Evolutionary conservation across 176 grass and related monocot species (phyloP), one percentile per base, ranked within the genome.

Genomic region (Zoysia pacifica): DNA sequence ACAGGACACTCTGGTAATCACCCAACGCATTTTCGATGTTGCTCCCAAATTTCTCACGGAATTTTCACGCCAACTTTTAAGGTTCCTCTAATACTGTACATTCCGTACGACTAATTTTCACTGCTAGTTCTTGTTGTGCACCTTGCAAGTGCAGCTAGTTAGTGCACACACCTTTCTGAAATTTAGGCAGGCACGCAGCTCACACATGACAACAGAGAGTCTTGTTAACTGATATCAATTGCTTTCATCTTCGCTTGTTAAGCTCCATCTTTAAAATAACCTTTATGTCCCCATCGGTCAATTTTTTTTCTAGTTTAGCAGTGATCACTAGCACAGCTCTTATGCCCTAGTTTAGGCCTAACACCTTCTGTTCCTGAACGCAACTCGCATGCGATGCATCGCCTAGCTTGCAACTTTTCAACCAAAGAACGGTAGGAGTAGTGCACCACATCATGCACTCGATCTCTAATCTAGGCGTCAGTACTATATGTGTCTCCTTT

Each of bases 91-190:
- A 0, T 43, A 8, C 10, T 2, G 53, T 61, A 28, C 67, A 45
- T 49, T 70, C 67, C 35, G n/a, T 45, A 59, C n/a, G 11, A 47
- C 45, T 28, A 28, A 28, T 5, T 11, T 11, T 47, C 45, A 12
- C 73, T 75, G 18, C 56, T 76, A 76, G 73, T 47, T 76, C 15
- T 28, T 28, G 28, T 65, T 65, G 75, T 65, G 59, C 60, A 78
- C 45, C 35, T 49, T n/a, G 53, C 53, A 16, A 53, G 48, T 49
- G 6, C 4, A 52, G 50, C 50, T 55, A 55, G 52, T 52, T 52
- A 59, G 56, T 59, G 56, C 56, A 59, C 51, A 36, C 11, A 38
- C 43, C 50, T 62, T 78, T 79, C 78, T 63, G 7, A 6, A 20
- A 73, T 67, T 13, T 38, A 72, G 11, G 15, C 58, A 87, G 28